Percentiles rank a stretch among this genome's conserved stretches.
phyloP scores from a whole-genome alignment of 108 stramenopile species.

The Cyclostephanos tholiformis region DNA sequence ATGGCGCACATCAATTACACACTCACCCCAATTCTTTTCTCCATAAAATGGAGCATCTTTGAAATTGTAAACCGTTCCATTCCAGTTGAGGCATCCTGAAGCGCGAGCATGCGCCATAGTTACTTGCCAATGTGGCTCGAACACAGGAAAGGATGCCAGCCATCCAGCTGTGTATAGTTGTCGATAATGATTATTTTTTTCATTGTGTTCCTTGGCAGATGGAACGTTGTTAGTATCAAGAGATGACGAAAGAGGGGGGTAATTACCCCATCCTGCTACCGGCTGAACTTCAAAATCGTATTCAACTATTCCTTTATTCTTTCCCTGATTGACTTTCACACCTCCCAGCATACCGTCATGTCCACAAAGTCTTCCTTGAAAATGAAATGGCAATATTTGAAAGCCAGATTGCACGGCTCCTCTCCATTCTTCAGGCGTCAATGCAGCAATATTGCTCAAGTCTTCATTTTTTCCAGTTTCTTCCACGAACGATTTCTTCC shows the following conservation, averaged over 20 bases:
- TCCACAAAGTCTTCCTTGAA: slow-evolving; percentile 67
- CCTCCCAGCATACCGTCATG: slow-evolving; percentile 77
- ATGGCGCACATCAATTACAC: background rate
- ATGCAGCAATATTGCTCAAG: slow-evolving; percentile 23
- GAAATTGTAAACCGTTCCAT: slow-evolving; percentile 69
- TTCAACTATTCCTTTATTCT: slow-evolving; percentile 44
- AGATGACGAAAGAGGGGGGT: slow-evolving; percentile 37
- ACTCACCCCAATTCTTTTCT: slow-evolving; percentile 88
- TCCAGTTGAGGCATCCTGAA: slow-evolving; percentile 69
- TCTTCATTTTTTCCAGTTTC: slow-evolving; percentile 1
- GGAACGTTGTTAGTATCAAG: background rate
- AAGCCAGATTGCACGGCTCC: slow-evolving; percentile 69
- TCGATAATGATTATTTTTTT: slow-evolving; percentile 10
- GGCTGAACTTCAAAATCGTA: slow-evolving; percentile 74
- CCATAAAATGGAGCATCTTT: slow-evolving; percentile 84
- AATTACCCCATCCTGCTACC: slow-evolving; percentile 68
- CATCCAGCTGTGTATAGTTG: slow-evolving; percentile 85
- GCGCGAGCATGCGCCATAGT: slow-evolving; percentile 82
- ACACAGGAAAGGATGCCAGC: slow-evolving; percentile 74
- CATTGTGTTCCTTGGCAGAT: slow-evolving; percentile 16
- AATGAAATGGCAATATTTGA: slow-evolving; percentile 69
- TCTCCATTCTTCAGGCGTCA: slow-evolving; percentile 59
- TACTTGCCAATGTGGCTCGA: slow-evolving; percentile 93
- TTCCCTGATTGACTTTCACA: slow-evolving; percentile 54
- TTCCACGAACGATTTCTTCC: slow-evolving; percentile 23